Evolutionary conservation across 805 yeast species (phyloP).

Genomic region (Kockiozyma suomiensis): DNA sequence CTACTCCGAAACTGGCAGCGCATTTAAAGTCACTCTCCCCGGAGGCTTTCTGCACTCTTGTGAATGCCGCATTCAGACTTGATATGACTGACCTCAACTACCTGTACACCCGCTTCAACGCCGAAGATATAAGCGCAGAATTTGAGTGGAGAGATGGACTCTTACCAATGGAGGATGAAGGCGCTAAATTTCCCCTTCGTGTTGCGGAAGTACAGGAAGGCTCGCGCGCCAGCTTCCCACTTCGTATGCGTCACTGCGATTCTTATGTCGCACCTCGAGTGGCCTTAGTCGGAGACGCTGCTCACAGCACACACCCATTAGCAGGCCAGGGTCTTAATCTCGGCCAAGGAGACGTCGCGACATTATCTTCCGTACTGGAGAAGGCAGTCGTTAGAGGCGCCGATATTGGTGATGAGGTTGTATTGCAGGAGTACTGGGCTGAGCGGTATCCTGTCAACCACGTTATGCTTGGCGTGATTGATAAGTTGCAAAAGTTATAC

Average conservation of each 20-base stretch:
- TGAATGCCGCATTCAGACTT: conserved; percentile 86
- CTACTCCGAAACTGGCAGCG: conserved; percentile 72
- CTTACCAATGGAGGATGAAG: conserved; percentile 52
- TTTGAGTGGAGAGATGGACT: conserved; percentile 67
- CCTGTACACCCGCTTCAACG: conserved; percentile 49
- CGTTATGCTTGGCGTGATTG: conserved; percentile 81
- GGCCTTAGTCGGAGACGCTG: conserved; percentile 97
- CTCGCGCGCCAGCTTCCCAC: conserved; percentile 86
- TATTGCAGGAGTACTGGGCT: conserved; percentile 83
- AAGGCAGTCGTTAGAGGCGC: conserved; percentile 73
- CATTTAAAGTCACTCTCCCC: conserved; percentile 61
- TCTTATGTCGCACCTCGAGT: conserved; percentile 79
- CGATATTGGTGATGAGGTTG: conserved; percentile 81
- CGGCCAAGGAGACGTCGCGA: conserved; percentile 92
- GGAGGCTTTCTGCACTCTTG: conserved; percentile 64
- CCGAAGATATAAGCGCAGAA: conserved; percentile 58
- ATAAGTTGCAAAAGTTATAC: conserved; percentile 86
- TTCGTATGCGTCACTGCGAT: conserved; percentile 87
- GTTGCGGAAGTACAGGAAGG: conserved; percentile 59
- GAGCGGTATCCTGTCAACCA: conserved; percentile 82
- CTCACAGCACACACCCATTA: conserved; percentile 94
- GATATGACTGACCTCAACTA: conserved; percentile 75
- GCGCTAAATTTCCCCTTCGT: conserved; percentile 65
- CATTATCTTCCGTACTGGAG: conserved; percentile 69
- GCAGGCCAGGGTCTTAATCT: conserved; percentile 98